Evolutionary conservation across 345 rosid genomes (phyloP).

Genomic region (Dipteronia sinensis): DNA sequence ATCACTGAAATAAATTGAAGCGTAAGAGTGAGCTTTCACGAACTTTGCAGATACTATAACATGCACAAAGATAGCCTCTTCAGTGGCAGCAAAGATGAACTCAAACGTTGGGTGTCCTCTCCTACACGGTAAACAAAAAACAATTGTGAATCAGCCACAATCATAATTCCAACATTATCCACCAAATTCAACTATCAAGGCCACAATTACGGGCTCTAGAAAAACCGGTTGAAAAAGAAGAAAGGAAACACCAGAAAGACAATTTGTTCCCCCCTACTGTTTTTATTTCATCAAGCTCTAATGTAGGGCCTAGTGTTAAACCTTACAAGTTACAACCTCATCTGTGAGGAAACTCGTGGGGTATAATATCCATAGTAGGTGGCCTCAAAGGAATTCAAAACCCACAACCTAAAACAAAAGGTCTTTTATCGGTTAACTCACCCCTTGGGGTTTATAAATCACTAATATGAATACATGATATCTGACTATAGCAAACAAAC

Average conservation of each 20-base stretch:
- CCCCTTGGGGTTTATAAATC: neutral
- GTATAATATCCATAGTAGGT: neutral
- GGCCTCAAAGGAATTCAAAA: neutral
- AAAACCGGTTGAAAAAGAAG: neutral
- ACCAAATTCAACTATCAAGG: neutral
- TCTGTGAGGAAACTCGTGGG: no score
- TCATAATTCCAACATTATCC: neutral
- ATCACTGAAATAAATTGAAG: slow-evolving; percentile 12
- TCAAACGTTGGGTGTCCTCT: slow-evolving; percentile 87
- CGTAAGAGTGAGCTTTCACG: slow-evolving; percentile 39
- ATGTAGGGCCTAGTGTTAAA: neutral
- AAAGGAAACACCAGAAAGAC: neutral
- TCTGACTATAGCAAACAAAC: no score
- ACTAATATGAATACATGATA: no score
- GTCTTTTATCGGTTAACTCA: neutral
- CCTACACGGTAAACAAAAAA: slow-evolving; percentile 49
- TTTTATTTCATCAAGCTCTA: neutral
- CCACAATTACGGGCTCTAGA: neutral
- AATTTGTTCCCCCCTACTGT: neutral
- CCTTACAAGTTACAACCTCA: neutral
- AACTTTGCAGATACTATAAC: slow-evolving; percentile 87
- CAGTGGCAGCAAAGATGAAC: slow-evolving; percentile 93
- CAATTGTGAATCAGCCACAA: slow-evolving; percentile 4
- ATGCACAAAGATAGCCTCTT: slow-evolving; percentile 91
- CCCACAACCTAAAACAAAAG: neutral